These are phyloP conservation scores for Atkinsonella hypoxylon DNA, from an alignment of 2,329 filamentous ascomycete species.

Conservation along the genomic window DNA sequence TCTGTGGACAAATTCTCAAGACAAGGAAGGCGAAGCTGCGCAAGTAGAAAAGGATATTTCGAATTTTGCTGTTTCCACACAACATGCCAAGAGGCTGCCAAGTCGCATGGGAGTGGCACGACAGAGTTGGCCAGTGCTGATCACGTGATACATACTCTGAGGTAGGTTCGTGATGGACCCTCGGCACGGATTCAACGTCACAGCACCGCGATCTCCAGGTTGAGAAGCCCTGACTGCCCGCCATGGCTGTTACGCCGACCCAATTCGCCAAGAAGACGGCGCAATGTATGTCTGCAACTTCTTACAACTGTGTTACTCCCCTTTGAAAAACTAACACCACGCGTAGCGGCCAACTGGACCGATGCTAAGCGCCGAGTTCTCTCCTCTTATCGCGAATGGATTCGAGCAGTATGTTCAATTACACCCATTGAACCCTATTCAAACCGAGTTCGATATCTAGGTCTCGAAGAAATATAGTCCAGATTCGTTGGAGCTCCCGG, in stretches of 20 bases:
- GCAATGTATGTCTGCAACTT: conserved; percentile 48
- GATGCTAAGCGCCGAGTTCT: conserved; percentile 84
- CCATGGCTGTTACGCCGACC: conserved; percentile 83
- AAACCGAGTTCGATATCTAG: neutral
- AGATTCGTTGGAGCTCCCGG: no score
- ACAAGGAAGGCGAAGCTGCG: neutral
- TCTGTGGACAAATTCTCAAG: neutral
- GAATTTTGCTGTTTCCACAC: neutral
- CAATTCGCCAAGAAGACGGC: conserved; percentile 75
- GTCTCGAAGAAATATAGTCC: no score
- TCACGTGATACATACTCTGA: conserved; percentile 18
- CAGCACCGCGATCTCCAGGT: conserved; percentile 16
- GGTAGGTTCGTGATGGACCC: neutral
- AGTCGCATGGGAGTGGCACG: neutral
- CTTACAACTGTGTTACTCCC: conserved; percentile 1
- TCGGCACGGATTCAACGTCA: conserved; percentile 14
- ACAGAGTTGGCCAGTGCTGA: conserved; percentile 8
- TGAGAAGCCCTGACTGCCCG: conserved; percentile 30
- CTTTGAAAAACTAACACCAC: conserved; percentile 21
- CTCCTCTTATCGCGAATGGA: conserved; percentile 86
- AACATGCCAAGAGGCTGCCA: neutral
- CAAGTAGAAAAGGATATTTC: neutral
- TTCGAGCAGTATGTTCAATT: conserved; percentile 68
- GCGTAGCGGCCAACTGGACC: conserved; percentile 69
- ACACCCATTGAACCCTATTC: neutral